Percentiles rank a stretch among this genome's conserved stretches.
Evolutionary conservation across 805 yeast genomes (phyloP).

Genomic region (Ogataea wickerhamii): DNA sequence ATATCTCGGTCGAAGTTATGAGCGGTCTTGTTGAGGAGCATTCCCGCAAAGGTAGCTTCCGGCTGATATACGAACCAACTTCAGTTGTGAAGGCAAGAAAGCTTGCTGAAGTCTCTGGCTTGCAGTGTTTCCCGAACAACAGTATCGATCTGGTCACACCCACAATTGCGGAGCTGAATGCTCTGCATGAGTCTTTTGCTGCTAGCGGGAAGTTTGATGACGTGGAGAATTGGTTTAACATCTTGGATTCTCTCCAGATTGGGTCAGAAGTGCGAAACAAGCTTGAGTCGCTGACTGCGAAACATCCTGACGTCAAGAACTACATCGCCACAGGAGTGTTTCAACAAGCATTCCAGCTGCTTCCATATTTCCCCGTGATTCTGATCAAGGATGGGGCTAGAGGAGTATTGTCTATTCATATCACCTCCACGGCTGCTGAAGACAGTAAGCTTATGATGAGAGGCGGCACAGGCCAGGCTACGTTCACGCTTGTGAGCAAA

Average conservation of each 20-base stretch:
- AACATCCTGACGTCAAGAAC: slow-evolving; percentile 24
- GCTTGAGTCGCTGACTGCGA: slow-evolving; percentile 34
- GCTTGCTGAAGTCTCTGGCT: slow-evolving; percentile 35
- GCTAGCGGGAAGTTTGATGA: slow-evolving; percentile 43
- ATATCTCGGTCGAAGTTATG: slow-evolving; percentile 47
- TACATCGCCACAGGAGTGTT: slow-evolving; percentile 44
- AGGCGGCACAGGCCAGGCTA: slow-evolving; percentile 3
- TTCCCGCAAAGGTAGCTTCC: slow-evolving; percentile 19
- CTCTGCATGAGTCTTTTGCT: slow-evolving; percentile 50
- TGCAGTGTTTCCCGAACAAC: slow-evolving; percentile 48
- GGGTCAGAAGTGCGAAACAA: slow-evolving; percentile 44
- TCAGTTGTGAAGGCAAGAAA: slow-evolving; percentile 58
- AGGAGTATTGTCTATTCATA: slow-evolving; percentile 53
- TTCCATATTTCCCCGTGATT: slow-evolving; percentile 69
- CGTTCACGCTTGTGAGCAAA: slow-evolving; percentile 20
- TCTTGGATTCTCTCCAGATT: slow-evolving; percentile 56
- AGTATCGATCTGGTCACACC: slow-evolving; percentile 57
- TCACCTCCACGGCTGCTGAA: slow-evolving; percentile 30
- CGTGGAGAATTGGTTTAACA: slow-evolving; percentile 68
- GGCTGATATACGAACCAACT: slow-evolving; percentile 71
- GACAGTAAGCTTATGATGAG: slow-evolving; percentile 5
- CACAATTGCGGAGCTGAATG: slow-evolving; percentile 56
- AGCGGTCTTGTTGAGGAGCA: slow-evolving; percentile 33
- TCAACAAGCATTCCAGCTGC: slow-evolving; percentile 66
- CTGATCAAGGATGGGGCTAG: slow-evolving; percentile 63